Base-by-base conservation (phyloP, 257 asterid species). In the Solanum appendiculatum region DNA sequence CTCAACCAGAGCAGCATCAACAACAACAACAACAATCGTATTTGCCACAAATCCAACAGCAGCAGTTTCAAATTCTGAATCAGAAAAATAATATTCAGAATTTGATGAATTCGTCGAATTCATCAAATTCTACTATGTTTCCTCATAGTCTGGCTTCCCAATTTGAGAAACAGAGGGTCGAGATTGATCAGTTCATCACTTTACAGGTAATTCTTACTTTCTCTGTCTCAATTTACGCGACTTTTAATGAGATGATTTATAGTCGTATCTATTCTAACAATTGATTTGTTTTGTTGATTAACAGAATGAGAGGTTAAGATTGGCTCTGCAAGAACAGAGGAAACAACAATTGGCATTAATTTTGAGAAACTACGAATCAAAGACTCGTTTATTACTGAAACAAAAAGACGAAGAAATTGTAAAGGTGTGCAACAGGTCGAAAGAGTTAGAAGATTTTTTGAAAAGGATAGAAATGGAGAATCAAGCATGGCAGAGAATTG, bases 291-390 rank as follows among this genome's bases (percentile, higher is more conserved):
- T 31, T 31, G 11, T 11, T 56, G 83, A 29, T 56, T 3, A 86
- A 87, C 94, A 96, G 98, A 93, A 84, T 21, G 99, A 96, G 89
- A 90, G 93, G 54, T 73, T 94, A 89, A 91, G 94, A 86, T 74
- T 87, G 88, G 91, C 90, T 6, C 21, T 96, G 15, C 93, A 90
- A 46, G 98, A 92, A 46, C 94, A 96, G 36, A 86, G 92, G 48
- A 93, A 81, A 83, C 95, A 88, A 27, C 94, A 93, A 51, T 5
- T 78, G 4, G 40, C 89, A 1, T 15, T 87, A 3, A 16, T 95
- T 1, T 21, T 93, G 58, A 93, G 88, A 85, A 91, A 78, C 42
- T 91, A 86, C 86, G 98, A 95, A 92, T 15, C 94, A 42, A 91
- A 85, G 90, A 56, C 90, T 11, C 92, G 88, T 66, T 63, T 84